Percentiles rank a stretch among this genome's conserved stretches.
Evolutionary conservation across 495 filamentous ascomycete genomes (phyloP).

Genomic region (Trichoderma erinaceum): DNA sequence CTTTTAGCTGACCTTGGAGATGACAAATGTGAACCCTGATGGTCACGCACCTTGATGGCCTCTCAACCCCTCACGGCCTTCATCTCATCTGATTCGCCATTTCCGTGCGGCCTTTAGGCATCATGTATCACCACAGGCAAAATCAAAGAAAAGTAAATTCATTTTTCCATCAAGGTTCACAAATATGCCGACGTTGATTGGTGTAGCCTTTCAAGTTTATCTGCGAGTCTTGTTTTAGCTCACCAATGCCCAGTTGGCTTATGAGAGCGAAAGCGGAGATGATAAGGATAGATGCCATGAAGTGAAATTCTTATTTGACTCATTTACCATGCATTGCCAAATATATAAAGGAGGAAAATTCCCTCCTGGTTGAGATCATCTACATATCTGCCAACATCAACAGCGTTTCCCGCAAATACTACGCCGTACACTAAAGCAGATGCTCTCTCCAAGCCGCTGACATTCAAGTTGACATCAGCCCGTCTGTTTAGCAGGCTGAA

Average conservation of each 20-base stretch:
- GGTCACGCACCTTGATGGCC: neutral
- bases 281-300: neutral
- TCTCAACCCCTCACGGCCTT: neutral
- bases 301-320: too few relatives aligned
- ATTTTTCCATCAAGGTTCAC: neutral
- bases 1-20: neutral
- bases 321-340: too few relatives aligned
- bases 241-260: neutral
- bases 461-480: too few relatives aligned
- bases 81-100: neutral
- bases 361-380: too few relatives aligned
- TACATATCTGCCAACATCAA: too few relatives aligned
- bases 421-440: too few relatives aligned
- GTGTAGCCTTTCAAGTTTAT: neutral
- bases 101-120: neutral
- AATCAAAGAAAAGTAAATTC: too few relatives aligned
- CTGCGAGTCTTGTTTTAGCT: too few relatives aligned
- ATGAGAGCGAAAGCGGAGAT: neutral
- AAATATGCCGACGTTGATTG: neutral
- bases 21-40: neutral
- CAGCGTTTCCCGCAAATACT: too few relatives aligned
- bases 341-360: too few relatives aligned
- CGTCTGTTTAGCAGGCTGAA: too few relatives aligned
- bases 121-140: neutral
- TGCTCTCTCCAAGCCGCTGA: too few relatives aligned